Evolutionary conservation across 345 rosid genomes (phyloP).

Genomic region (Hibiscus tridactylites): DNA sequence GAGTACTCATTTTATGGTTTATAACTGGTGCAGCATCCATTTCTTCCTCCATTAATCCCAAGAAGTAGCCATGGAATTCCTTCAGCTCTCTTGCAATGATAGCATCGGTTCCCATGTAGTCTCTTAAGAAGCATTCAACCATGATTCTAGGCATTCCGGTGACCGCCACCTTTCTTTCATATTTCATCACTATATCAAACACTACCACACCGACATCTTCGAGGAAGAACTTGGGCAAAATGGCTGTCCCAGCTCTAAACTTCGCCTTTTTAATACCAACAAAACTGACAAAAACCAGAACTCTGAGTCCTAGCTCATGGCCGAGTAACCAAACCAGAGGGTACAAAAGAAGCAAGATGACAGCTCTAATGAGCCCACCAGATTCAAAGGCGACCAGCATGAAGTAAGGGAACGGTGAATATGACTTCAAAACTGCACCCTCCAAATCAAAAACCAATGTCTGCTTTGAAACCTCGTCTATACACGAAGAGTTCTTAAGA

Average conservation of each 20-base stretch:
- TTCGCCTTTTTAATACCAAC: conserved; percentile 32
- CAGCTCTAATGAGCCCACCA: conserved; percentile 45
- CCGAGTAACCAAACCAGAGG: conserved; percentile 37
- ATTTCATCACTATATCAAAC: conserved; percentile 38
- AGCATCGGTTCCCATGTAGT: conserved; percentile 37
- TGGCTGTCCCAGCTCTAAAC: conserved; percentile 33
- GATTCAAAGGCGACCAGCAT: conserved; percentile 66
- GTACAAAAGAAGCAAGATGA: conserved; percentile 37
- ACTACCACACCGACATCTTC: conserved; percentile 52
- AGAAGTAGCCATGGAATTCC: conserved; percentile 33
- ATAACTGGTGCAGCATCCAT: conserved; percentile 1
- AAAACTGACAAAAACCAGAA: conserved; percentile 47
- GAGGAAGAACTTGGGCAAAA: conserved; percentile 53
- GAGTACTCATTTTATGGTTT: not conserved
- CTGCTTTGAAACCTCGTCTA: not conserved
- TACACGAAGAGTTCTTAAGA: not conserved
- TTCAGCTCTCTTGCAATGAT: conserved; percentile 47
- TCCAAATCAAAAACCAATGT: conserved; percentile 42
- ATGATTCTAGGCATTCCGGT: conserved; percentile 46
- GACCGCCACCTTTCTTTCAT: conserved; percentile 31
- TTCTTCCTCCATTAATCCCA: conserved; percentile 40
- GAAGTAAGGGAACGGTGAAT: conserved; percentile 52
- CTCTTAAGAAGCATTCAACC: conserved; percentile 48
- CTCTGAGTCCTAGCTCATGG: conserved; percentile 27
- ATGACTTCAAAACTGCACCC: conserved; percentile 38